These are phyloP conservation scores for Collariella sp. DNA, from an alignment of 495 filamentous ascomycete species.

Conservation along the genomic window DNA sequence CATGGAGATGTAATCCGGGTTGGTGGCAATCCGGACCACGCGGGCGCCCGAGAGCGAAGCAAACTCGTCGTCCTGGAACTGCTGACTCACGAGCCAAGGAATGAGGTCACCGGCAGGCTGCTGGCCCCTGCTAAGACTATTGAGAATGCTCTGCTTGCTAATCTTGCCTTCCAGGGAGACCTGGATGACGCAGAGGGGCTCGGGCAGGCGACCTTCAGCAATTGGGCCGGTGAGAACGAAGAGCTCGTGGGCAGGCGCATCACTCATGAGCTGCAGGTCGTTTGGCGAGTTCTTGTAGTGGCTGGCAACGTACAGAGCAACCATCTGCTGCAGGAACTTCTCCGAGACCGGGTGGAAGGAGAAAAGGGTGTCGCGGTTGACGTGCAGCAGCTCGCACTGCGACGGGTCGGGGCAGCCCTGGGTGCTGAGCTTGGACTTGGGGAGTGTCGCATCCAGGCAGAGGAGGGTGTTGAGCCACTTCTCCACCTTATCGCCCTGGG, in stretches of 20 bases:
- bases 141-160: slow-evolving; percentile 83
- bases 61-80: slow-evolving; percentile 97
- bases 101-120: slow-evolving; percentile 92
- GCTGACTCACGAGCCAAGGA: slow-evolving; percentile 95
- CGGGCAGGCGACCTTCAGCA: slow-evolving; percentile 72
- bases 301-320: slow-evolving; percentile 93
- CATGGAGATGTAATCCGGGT: slow-evolving; percentile 85
- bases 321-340: slow-evolving; percentile 95
- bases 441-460: slow-evolving; percentile 84
- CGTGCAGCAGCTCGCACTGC: slow-evolving; percentile 80
- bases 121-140: slow-evolving; percentile 78
- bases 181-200: slow-evolving; percentile 92
- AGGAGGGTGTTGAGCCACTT: slow-evolving; percentile 94
- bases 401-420: slow-evolving; percentile 84
- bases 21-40: slow-evolving; percentile 90
- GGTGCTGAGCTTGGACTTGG: slow-evolving; percentile 61
- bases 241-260: slow-evolving; percentile 94
- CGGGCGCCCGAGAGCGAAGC: slow-evolving; percentile 87
- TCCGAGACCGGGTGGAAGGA: slow-evolving; percentile 97
- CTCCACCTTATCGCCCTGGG: slow-evolving; percentile 82
- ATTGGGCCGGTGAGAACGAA: slow-evolving; percentile 90
- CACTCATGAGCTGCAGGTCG: slow-evolving; percentile 94
- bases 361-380: slow-evolving; percentile 96
- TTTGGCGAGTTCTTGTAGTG: slow-evolving; percentile 99
- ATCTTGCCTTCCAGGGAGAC: slow-evolving; percentile 92